Conservation (phyloP, 176 grass and related monocot genomes). For the Cymbopogon citratus region DNA sequence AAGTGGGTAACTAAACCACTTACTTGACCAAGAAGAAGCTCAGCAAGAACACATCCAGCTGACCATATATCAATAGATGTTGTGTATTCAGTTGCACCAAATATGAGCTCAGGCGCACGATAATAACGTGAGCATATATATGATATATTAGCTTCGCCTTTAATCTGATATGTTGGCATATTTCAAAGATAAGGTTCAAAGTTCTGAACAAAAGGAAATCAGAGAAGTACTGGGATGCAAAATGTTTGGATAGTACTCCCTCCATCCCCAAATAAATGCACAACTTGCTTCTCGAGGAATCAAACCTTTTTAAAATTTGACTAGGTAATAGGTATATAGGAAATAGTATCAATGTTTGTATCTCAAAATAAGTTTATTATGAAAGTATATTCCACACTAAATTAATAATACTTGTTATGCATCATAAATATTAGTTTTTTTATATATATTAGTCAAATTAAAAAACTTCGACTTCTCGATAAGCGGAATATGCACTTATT, state of each 20-base stretch:
- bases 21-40: conserved; percentile 79
- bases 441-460: not conserved
- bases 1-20: not conserved
- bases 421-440: not conserved
- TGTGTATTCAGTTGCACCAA: conserved; percentile 87
- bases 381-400: not conserved
- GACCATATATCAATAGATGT: conserved; percentile 95
- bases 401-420: not conserved
- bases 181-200: not conserved
- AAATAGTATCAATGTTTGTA: not conserved
- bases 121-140: conserved; percentile 96
- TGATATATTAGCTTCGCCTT: conserved; percentile 84
- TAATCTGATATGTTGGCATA: conserved; percentile 37
- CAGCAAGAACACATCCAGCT: conserved; percentile 83
- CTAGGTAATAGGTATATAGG: not conserved
- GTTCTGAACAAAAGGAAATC: not conserved
- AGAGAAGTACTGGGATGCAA: not conserved
- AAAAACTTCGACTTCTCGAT: not conserved
- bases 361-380: not conserved
- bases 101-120: conserved; percentile 81
- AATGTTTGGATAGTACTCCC: not conserved
- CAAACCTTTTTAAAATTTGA: not conserved
- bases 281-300: not conserved
- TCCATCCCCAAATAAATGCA: not conserved
- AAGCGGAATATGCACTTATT: not conserved